Evolutionary conservation across 1,284 basidiomycete genomes (phyloP).

Genomic region (Boletus smithii): DNA sequence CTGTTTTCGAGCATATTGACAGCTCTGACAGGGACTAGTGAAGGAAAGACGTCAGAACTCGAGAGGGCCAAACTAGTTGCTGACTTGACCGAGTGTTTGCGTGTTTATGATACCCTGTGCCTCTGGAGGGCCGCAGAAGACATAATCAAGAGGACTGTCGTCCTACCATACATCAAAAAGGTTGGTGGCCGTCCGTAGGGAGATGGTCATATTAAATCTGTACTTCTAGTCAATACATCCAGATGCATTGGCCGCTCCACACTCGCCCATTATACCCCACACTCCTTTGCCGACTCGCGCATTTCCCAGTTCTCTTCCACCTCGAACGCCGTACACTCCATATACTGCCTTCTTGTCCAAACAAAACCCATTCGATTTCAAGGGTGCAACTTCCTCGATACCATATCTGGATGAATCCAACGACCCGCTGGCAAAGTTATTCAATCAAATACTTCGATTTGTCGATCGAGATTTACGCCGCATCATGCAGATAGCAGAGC

Average conservation of each 20-base stretch:
- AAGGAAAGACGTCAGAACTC: conserved; percentile 47
- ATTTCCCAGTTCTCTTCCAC: conserved; percentile 46
- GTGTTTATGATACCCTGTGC: conserved; percentile 77
- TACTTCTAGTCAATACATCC: conserved; percentile 63
- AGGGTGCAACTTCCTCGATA: conserved; percentile 31
- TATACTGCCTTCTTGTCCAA: conserved; percentile 62
- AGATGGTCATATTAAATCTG: not conserved
- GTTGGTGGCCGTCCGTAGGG: conserved; percentile 37
- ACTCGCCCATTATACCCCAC: conserved; percentile 70
- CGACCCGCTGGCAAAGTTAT: conserved; percentile 68
- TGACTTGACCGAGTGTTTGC: conserved; percentile 75
- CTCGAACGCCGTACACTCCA: conserved; percentile 64
- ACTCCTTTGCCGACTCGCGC: conserved; percentile 43
- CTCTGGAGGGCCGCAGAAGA: conserved; percentile 86
- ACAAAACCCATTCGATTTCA: conserved; percentile 42
- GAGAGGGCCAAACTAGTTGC: conserved; percentile 61
- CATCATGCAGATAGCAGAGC: conserved; percentile 77
- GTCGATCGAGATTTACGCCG: conserved; percentile 66
- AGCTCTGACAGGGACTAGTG: conserved; percentile 46
- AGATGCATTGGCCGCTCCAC: conserved; percentile 62
- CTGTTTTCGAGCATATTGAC: conserved; percentile 62
- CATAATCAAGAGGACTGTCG: conserved; percentile 66
- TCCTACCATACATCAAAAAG: conserved; percentile 75
- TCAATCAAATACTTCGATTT: conserved; percentile 81
- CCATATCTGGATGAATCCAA: conserved; percentile 61